A percentile compares a stretch with the other conserved stretches of the same genome.
Conservation (phyloP, 257 asterid species). For the Rehmannia glutinosa region DNA sequence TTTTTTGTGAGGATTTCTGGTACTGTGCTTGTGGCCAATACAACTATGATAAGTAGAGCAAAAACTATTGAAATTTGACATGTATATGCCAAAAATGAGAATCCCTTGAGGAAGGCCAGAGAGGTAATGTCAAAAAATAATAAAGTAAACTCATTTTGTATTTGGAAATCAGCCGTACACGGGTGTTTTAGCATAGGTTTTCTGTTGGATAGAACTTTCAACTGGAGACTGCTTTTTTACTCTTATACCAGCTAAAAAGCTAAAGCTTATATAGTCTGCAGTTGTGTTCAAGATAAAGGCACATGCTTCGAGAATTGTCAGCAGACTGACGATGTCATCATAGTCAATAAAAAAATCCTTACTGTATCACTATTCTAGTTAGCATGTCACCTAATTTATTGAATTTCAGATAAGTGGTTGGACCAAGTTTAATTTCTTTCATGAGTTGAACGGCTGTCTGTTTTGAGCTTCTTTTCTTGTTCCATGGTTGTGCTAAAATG, state of each 20-base stretch:
- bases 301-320: neutral
- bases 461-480: neutral
- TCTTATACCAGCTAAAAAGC: neutral
- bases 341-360: neutral
- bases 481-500: neutral
- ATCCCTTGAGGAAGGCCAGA: neutral
- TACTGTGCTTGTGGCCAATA: neutral
- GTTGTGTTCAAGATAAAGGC: neutral
- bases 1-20: constrained; percentile 7
- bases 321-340: neutral
- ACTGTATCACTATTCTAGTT: neutral
- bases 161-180: no score
- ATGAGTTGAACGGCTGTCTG: neutral
- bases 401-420: neutral
- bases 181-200: no score
- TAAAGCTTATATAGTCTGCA: neutral
- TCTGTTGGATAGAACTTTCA: neutral
- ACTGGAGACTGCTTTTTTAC: neutral
- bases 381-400: neutral
- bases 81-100: neutral
- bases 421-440: neutral
- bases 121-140: neutral
- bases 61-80: no score
- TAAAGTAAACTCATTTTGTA: no score
- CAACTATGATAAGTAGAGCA: no score